Base-by-base conservation (phyloP, 257 asterid genomes). In the Lantana camara region DNA sequence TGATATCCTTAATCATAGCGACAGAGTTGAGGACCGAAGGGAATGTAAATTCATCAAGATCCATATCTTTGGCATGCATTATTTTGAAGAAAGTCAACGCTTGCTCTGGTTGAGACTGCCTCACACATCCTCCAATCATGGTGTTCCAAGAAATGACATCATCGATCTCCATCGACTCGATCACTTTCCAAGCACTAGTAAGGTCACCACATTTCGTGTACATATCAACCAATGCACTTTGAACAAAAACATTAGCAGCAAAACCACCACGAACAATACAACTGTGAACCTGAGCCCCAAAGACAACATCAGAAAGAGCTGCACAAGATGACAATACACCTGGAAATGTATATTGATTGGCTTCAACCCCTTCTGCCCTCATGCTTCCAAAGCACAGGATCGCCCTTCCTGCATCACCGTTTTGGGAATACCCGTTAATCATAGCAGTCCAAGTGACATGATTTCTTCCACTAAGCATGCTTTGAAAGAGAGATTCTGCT, bases 401-500 rank as follows among this genome's bases (percentile, higher is more conserved):
- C 9, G 88, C 80, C 72, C 74, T 58, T 0, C 60, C 15, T 1
- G 76, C 75, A 60, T 87, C 76, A 0, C 93, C 88, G 29, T 85
- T 89, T 17, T 57, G 70, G 23, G 96, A 82, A 72, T 89, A 89
- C 12, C 96, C 97, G 23, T 78, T 85, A 29, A 92, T 70, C 91
- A 87, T 83, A 8, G 96, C 97, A 11, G 95, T 92, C 96, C 97
- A 92, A 54, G 97, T 85, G 38, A 92, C 98, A 24, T 91, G 97
- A 49, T 86, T 91, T 76, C 78, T 86, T 75, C 84, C 86, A n/a
- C 54, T 20, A 9, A 74, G 40, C 83, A 85, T 86, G 64, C 69
- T 59, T 20, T 40, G 30, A 63, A 89, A 91, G 40, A 91, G 83
- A 69, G 34, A 51, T 40, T 82, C 93, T 2, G 97, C 96, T 40